Evolutionary conservation across 2,329 filamentous ascomycete genomes (phyloP).

Genomic region (Aspergillus fijiensis): DNA sequence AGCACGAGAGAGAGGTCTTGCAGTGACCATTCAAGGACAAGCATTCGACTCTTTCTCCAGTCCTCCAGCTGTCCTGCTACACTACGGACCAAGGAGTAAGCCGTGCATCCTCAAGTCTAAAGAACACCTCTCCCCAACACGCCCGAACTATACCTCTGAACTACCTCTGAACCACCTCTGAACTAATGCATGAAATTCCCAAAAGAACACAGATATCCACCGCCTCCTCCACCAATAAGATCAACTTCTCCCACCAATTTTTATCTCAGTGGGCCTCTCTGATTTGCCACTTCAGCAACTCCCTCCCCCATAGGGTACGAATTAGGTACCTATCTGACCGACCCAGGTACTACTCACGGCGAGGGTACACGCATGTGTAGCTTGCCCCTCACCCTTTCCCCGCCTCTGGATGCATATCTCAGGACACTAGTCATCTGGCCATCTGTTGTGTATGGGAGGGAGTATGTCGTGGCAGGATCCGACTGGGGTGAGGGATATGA

Average conservation of each 20-base stretch:
- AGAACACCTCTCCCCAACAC: not conserved
- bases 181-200: constrained; percentile 9
- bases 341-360: not conserved
- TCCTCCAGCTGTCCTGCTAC: too few relatives aligned
- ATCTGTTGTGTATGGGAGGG: not conserved
- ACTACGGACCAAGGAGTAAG: too few relatives aligned
- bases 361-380: not conserved
- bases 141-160: not conserved
- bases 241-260: not conserved
- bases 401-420: too few relatives aligned
- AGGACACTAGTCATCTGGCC: too few relatives aligned
- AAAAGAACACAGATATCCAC: constrained; percentile 3
- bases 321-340: not conserved
- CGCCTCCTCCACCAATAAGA: not conserved
- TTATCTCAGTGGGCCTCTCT: not conserved
- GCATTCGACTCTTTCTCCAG: too few relatives aligned
- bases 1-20: too few relatives aligned
- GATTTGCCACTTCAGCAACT: not conserved
- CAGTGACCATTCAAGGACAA: too few relatives aligned
- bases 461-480: constrained; percentile 4
- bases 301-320: not conserved
- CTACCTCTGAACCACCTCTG: not conserved
- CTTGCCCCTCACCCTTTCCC: not conserved
- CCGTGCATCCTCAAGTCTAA: too few relatives aligned
- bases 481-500: constrained; percentile 1